A percentile compares a stretch with the other conserved stretches of the same genome.
These are phyloP conservation scores for Aureobasidium sp. DNA, from an alignment of 2,329 filamentous ascomycete genomes.

Conservation along the genomic window DNA sequence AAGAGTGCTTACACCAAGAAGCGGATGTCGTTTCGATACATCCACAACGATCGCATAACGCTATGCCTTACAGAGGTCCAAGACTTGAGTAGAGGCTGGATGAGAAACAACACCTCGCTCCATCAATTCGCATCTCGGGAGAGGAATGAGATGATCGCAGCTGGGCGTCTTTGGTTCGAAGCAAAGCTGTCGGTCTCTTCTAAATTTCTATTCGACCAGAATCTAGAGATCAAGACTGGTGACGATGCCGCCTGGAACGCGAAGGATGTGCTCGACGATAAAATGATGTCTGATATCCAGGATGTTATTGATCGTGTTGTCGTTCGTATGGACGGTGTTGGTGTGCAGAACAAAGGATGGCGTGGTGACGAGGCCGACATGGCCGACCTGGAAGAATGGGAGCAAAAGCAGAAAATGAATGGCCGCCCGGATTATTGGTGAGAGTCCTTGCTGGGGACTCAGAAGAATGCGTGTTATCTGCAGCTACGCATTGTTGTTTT, in stretches of 20 bases:
- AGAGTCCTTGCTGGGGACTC: neutral
- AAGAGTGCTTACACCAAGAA: constrained; percentile 18
- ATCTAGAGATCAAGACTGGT: neutral
- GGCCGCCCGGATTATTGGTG: neutral
- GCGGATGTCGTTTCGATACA: constrained; percentile 4
- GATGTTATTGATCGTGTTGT: constrained; percentile 16
- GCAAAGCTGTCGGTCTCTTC: constrained; percentile 11
- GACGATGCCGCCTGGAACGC: constrained; percentile 14
- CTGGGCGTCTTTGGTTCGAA: constrained; percentile 21
- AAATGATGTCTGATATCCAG: constrained; percentile 8
- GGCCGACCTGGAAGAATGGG: neutral
- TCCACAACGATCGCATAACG: neutral
- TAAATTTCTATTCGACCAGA: constrained; percentile 15
- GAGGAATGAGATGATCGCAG: neutral
- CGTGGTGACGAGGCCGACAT: neutral
- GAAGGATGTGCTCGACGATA: constrained; percentile 6
- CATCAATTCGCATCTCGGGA: neutral
- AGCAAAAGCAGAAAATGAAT: neutral
- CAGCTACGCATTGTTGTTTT: too few species aligned
- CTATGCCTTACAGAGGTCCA: constrained; percentile 14
- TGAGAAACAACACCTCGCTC: constrained; percentile 7
- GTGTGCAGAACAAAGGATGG: constrained; percentile 18
- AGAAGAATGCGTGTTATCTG: too few species aligned
- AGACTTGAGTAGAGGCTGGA: neutral
- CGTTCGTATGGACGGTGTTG: constrained; percentile 20